These are phyloP conservation scores for Mycosphaerella sp. DNA, from an alignment of 2,329 filamentous ascomycete species.

Conservation along the genomic window DNA sequence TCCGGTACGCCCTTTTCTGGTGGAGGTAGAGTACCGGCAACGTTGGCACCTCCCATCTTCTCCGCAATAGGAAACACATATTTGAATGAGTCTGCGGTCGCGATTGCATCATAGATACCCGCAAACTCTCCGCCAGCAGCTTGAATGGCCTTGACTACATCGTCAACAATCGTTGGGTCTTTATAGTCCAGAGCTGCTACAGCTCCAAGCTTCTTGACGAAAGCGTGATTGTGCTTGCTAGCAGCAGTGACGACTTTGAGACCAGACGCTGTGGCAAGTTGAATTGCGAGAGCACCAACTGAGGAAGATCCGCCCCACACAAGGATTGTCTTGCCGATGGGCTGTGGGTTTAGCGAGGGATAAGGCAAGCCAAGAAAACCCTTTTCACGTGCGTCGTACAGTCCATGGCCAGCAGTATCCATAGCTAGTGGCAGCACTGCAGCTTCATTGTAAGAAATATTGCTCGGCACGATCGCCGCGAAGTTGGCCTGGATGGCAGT, in stretches of 20 bases:
- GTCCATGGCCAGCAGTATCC: slow-evolving; percentile 40
- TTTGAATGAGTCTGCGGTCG: slow-evolving; percentile 23
- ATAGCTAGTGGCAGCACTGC: slow-evolving; percentile 42
- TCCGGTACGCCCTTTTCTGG: slow-evolving; percentile 24
- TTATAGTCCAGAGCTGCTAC: slow-evolving; percentile 34
- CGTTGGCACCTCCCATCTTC: slow-evolving; percentile 27
- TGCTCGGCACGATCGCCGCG: slow-evolving; percentile 37
- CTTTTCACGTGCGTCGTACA: slow-evolving; percentile 36
- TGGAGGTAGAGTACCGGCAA: slow-evolving; percentile 20
- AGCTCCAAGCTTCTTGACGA: slow-evolving; percentile 31
- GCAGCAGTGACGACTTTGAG: slow-evolving; percentile 33
- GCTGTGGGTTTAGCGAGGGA: slow-evolving; percentile 33
- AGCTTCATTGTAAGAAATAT: slow-evolving; percentile 36
- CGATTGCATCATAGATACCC: slow-evolving; percentile 40
- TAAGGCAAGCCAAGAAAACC: slow-evolving; percentile 36
- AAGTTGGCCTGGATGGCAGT: slow-evolving; percentile 28
- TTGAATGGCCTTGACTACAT: slow-evolving; percentile 38
- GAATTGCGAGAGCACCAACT: slow-evolving; percentile 33
- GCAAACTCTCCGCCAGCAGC: slow-evolving; percentile 36
- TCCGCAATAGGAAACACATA: slow-evolving; percentile 26
- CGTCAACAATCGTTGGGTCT: slow-evolving; percentile 30
- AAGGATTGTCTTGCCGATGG: slow-evolving; percentile 36
- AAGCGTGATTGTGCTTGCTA: slow-evolving; percentile 32
- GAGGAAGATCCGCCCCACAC: slow-evolving; percentile 37
- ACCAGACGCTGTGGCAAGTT: slow-evolving; percentile 36